A percentile compares a stretch with the other conserved stretches of the same genome.
Conservation (phyloP, 345 rosid species). For the Brassica nigra region DNA sequence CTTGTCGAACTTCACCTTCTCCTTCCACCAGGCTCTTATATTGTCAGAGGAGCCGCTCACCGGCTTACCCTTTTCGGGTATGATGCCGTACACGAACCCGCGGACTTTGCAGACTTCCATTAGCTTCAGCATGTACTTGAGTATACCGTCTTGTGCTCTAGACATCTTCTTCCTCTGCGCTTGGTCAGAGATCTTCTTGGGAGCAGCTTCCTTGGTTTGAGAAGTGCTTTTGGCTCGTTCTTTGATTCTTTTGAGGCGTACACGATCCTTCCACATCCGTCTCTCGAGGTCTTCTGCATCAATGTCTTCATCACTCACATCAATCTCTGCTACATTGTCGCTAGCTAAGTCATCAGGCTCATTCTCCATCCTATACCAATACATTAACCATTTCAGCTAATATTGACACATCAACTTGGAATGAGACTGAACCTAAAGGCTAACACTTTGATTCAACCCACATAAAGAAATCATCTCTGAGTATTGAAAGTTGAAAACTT, state of each 20-base stretch:
- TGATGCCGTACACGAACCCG: slow-evolving; percentile 97
- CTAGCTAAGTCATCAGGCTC: slow-evolving; percentile 67
- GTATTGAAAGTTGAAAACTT: background rate
- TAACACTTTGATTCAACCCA: background rate
- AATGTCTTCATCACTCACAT: slow-evolving; percentile 97
- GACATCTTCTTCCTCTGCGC: slow-evolving; percentile 99
- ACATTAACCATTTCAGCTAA: background rate
- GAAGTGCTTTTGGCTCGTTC: slow-evolving; percentile 67
- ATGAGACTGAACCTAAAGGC: slow-evolving; percentile 7
- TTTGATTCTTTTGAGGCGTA: slow-evolving; percentile 81
- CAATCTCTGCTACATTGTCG: slow-evolving; percentile 83
- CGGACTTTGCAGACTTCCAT: slow-evolving; percentile 99
- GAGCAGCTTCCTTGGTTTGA: slow-evolving; percentile 54
- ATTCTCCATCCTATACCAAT: slow-evolving; percentile 38
- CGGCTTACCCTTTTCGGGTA: slow-evolving; percentile 96
- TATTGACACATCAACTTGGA: background rate
- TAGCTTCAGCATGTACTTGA: slow-evolving; percentile 96
- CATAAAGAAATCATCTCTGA: background rate
- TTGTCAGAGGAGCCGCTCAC: slow-evolving; percentile 96
- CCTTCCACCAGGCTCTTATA: slow-evolving; percentile 99
- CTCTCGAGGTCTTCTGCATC: slow-evolving; percentile 80
- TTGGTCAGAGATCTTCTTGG: slow-evolving; percentile 77
- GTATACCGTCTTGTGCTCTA: slow-evolving; percentile 98
- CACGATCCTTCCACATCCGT: slow-evolving; percentile 96
- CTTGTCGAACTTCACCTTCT: slow-evolving; percentile 96